Conservation (phyloP, 495 filamentous ascomycete species). For the Neurospora africana region DNA sequence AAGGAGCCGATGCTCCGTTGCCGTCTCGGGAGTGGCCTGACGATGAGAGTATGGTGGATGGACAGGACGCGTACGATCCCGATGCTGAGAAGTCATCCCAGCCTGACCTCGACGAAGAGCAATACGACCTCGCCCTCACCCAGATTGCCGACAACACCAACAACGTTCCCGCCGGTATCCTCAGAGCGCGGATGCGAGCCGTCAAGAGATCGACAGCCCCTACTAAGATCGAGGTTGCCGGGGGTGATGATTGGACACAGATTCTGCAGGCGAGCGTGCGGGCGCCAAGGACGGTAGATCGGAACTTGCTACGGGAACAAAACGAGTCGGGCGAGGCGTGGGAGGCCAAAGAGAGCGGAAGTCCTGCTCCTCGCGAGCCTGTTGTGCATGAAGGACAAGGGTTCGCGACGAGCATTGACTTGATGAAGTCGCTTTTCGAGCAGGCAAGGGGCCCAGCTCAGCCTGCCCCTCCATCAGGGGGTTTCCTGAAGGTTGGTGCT, state of each 20-base stretch:
- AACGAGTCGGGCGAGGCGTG: constrained; percentile 32
- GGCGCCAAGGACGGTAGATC: constrained; percentile 71
- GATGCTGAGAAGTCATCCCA: constrained; percentile 19
- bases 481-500: constrained; percentile 41
- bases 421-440: constrained; percentile 85
- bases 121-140: constrained; percentile 29
- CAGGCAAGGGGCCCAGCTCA: constrained; percentile 41
- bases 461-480: constrained; percentile 29
- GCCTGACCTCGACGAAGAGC: constrained; percentile 31
- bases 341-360: constrained; percentile 26
- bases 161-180: constrained; percentile 41
- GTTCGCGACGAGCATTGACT: constrained; percentile 71
- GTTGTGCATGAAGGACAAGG: constrained; percentile 41
- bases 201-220: constrained; percentile 48
- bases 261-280: constrained; percentile 87
- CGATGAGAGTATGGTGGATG: constrained; percentile 55
- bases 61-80: constrained; percentile 44
- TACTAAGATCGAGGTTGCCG: constrained; percentile 44
- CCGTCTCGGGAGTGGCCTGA: constrained; percentile 46
- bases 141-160: constrained; percentile 24
- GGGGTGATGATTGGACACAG: constrained; percentile 71
- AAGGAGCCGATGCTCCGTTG: constrained; percentile 63
- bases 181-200: constrained; percentile 46
- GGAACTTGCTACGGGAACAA: constrained; percentile 40
- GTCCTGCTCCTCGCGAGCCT: constrained; percentile 23